Percentiles rank a stretch among this genome's conserved stretches.
Conservation (phyloP, 495 filamentous ascomycete genomes). For the Neurospora discreta region DNA sequence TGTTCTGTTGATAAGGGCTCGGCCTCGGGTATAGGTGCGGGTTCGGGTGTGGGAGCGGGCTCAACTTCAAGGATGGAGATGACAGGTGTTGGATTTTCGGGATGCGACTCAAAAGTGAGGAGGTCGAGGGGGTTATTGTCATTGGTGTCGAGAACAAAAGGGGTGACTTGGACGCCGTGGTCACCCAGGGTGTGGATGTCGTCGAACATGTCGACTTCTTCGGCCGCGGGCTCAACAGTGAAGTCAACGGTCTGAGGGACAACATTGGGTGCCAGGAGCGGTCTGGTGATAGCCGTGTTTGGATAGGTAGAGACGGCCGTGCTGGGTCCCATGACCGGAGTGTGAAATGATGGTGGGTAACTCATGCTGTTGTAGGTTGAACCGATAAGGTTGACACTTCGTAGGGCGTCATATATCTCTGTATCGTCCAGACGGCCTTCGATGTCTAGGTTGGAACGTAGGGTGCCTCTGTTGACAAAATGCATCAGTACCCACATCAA, state of each 20-base stretch:
- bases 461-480: constrained; percentile 25
- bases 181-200: not conserved
- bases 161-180: not conserved
- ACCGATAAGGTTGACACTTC: constrained; percentile 13
- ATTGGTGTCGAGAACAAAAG: not conserved
- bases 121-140: not conserved
- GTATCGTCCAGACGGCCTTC: constrained; percentile 45
- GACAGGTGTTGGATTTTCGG: not conserved
- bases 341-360: not conserved
- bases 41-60: not conserved
- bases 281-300: not conserved
- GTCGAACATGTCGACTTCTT: not conserved
- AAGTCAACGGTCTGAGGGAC: not conserved
- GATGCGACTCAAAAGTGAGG: not conserved
- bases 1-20: not conserved
- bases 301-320: not conserved
- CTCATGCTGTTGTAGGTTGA: not conserved
- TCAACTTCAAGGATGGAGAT: not conserved
- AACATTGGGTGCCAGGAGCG: not conserved
- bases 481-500: not conserved
- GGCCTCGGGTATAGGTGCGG: not conserved
- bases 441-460: constrained; percentile 41
- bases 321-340: not conserved
- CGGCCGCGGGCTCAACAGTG: not conserved
- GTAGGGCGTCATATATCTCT: constrained; percentile 5